Evolutionary conservation across 1,139 yeast genomes (phyloP).

Genomic region (Saccharomycopsis phalli): DNA sequence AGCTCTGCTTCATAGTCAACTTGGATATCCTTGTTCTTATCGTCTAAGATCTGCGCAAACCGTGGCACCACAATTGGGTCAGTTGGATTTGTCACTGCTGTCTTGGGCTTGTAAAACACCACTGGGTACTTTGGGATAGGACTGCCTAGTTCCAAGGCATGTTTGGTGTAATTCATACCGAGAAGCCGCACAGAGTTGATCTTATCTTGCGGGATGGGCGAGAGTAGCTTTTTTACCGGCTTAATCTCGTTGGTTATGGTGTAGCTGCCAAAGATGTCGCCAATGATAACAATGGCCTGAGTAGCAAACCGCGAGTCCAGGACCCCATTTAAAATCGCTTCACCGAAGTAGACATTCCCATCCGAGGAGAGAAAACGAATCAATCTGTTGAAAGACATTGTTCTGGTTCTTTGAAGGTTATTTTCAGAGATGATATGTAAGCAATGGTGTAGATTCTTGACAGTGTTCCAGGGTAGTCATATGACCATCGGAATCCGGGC

Average conservation of each 20-base stretch:
- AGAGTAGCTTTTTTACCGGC: slow-evolving; percentile 29
- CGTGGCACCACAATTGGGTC: slow-evolving; percentile 36
- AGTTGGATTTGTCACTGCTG: slow-evolving; percentile 33
- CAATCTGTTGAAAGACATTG: slow-evolving; percentile 23
- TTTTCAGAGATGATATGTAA: too few species aligned
- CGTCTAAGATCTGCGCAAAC: slow-evolving; percentile 31
- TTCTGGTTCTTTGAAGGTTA: too few species aligned
- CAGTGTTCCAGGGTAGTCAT: too few species aligned
- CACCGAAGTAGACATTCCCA: slow-evolving; percentile 35
- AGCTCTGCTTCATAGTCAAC: slow-evolving; percentile 48
- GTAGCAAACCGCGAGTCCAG: slow-evolving; percentile 24
- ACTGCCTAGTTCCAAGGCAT: slow-evolving; percentile 28
- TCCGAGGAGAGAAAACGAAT: slow-evolving; percentile 35
- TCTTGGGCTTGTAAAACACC: slow-evolving; percentile 39
- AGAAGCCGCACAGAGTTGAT: slow-evolving; percentile 34
- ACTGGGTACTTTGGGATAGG: slow-evolving; percentile 39
- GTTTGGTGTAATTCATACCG: slow-evolving; percentile 32
- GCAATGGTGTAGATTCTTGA: too few species aligned
- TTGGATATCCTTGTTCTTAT: slow-evolving; percentile 19
- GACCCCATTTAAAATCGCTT: slow-evolving; percentile 29
- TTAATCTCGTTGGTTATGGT: slow-evolving; percentile 31
- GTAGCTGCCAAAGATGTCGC: slow-evolving; percentile 34
- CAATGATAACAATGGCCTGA: slow-evolving; percentile 32
- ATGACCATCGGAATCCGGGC: too few species aligned
- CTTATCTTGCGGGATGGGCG: slow-evolving; percentile 32